A percentile compares a stretch with the other conserved stretches of the same genome.
Evolutionary conservation across 2,329 filamentous ascomycete genomes (phyloP).

Genomic region (Ophiostoma triangulosporum): DNA sequence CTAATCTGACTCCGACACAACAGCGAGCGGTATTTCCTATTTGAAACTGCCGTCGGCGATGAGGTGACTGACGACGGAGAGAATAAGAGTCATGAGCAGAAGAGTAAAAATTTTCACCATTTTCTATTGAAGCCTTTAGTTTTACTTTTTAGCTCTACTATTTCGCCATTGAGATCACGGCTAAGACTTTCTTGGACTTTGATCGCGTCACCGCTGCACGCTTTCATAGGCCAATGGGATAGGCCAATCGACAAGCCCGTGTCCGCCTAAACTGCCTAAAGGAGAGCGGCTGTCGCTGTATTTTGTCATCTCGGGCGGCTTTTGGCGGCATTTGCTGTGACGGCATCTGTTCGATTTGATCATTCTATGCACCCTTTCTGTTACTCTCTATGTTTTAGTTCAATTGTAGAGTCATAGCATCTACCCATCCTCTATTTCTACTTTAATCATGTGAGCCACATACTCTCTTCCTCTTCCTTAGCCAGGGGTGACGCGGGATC

Average conservation of each 20-base stretch:
- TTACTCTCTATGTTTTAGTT: no score
- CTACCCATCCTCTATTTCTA: no score
- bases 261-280: no score
- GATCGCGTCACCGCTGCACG: neutral
- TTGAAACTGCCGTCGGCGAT: neutral
- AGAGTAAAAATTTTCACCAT: neutral
- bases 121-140: neutral
- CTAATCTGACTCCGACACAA: neutral
- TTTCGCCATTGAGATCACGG: neutral
- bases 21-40: neutral
- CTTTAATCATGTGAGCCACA: no score
- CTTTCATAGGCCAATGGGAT: neutral
- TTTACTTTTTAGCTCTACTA: neutral
- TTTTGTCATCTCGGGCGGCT: neutral
- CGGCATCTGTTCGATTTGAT: neutral
- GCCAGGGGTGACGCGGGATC: no score
- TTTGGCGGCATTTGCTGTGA: neutral
- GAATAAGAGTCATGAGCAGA: neutral
- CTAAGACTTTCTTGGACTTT: neutral
- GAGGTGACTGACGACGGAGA: neutral
- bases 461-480: no score
- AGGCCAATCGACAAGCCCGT: neutral
- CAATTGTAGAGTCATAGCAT: no score
- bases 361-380: neutral
- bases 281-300: constrained; percentile 1